These are phyloP conservation scores for Yamadazyma spencermartinsiae DNA, from an alignment of 1,139 yeast genomes.

Conservation along the genomic window DNA sequence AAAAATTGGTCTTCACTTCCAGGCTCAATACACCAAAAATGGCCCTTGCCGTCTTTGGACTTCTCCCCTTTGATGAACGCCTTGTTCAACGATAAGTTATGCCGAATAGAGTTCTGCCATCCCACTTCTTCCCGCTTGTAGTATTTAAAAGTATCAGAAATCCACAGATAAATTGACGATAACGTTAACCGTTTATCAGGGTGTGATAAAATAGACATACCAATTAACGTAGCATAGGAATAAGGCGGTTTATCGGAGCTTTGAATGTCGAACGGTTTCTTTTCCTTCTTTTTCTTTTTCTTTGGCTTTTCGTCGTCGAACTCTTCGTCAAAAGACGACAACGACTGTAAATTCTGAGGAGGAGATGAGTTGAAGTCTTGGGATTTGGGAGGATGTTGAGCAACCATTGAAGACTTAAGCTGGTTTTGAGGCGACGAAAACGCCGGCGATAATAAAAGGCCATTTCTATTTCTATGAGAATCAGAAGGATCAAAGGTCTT, in stretches of 20 bases:
- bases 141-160: slow-evolving; percentile 79
- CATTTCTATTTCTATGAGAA: slow-evolving; percentile 6
- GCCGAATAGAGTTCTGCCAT: slow-evolving; percentile 92
- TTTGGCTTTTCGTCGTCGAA: slow-evolving; percentile 19
- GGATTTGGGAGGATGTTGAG: neutral
- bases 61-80: slow-evolving; percentile 90
- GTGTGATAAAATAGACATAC: slow-evolving; percentile 90
- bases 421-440: slow-evolving; percentile 46
- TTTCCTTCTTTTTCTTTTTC: slow-evolving; percentile 17
- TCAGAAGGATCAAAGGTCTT: slow-evolving; percentile 12
- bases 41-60: slow-evolving; percentile 95
- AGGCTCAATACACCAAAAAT: slow-evolving; percentile 88
- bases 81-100: slow-evolving; percentile 78
- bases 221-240: slow-evolving; percentile 91
- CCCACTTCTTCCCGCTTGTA: slow-evolving; percentile 88
- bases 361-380: slow-evolving; percentile 1
- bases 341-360: slow-evolving; percentile 1
- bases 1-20: slow-evolving; percentile 84
- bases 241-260: slow-evolving; percentile 80
- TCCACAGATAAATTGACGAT: slow-evolving; percentile 93
- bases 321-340: slow-evolving; percentile 19
- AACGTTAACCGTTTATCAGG: slow-evolving; percentile 77
- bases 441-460: slow-evolving; percentile 42
- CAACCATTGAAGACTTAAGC: slow-evolving; percentile 1
- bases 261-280: slow-evolving; percentile 32